phyloP scores from a whole-genome alignment of 225 moss, liverwort and hornwort genomes.

The Takakia lepidozioides region DNA sequence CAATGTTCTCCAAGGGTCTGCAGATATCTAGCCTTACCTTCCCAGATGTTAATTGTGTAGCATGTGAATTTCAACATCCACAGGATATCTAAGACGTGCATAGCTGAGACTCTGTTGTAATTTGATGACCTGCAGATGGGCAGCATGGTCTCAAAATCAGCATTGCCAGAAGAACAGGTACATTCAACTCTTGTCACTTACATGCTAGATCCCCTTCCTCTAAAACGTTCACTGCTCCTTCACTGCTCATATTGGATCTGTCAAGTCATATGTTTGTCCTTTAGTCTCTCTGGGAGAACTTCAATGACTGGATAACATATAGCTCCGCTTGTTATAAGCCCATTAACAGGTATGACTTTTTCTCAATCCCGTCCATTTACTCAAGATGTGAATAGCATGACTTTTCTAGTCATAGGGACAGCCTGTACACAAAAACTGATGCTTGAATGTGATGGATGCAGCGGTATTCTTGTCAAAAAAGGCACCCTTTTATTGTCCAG shows the following conservation, averaged over 20 bases:
- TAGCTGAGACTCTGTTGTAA: neutral
- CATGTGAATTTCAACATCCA: too few species aligned
- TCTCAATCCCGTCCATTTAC: neutral
- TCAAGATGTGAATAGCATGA: too few species aligned
- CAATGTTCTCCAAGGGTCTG: neutral
- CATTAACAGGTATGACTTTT: slow-evolving; percentile 3
- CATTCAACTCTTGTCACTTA: neutral
- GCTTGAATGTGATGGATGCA: too few species aligned
- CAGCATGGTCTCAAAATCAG: slow-evolving; percentile 27
- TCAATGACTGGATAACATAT: neutral
- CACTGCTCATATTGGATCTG: too few species aligned
- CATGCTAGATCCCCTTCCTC: neutral
- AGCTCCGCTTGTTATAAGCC: slow-evolving; percentile 1
- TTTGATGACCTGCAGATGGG: slow-evolving; percentile 15
- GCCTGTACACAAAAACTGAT: too few species aligned
- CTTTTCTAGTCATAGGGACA: too few species aligned
- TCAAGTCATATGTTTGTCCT: neutral
- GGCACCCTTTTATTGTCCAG: slow-evolving; percentile 6
- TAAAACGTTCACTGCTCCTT: neutral
- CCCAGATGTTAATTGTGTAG: too few species aligned
- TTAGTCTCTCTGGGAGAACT: neutral
- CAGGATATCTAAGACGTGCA: too few species aligned
- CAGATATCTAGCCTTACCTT: neutral
- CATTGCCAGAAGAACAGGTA: slow-evolving; percentile 22
- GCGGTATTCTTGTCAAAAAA: slow-evolving; percentile 4